Evolutionary conservation across 1,284 basidiomycete species (phyloP).

Genomic region (Rhodotorula sp.): DNA sequence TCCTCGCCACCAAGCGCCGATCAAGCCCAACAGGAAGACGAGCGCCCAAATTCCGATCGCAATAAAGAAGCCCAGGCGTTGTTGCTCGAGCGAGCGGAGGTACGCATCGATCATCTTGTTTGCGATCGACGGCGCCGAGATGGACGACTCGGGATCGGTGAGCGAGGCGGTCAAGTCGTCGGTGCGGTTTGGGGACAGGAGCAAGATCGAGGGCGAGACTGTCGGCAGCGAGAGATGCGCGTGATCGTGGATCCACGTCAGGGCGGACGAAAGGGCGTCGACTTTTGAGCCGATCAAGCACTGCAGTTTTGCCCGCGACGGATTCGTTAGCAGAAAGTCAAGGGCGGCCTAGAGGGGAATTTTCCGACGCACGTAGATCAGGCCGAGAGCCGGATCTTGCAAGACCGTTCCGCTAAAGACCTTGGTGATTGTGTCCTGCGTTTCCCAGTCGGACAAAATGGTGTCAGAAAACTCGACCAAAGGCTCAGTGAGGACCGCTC

Average conservation of each 20-base stretch:
- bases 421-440: slow-evolving; percentile 61
- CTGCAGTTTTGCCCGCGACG: slow-evolving; percentile 43
- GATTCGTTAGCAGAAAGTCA: not conserved
- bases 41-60: slow-evolving; percentile 77
- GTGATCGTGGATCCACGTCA: slow-evolving; percentile 81
- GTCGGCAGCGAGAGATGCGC: slow-evolving; percentile 67
- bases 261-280: slow-evolving; percentile 74
- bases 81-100: slow-evolving; percentile 67
- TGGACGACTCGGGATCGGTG: slow-evolving; percentile 27
- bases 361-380: slow-evolving; percentile 55
- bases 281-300: slow-evolving; percentile 91
- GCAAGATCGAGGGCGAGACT: slow-evolving; percentile 66
- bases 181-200: slow-evolving; percentile 32
- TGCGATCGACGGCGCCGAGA: slow-evolving; percentile 54
- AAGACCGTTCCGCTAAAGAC: slow-evolving; percentile 82
- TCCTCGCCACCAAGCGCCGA: slow-evolving; percentile 60
- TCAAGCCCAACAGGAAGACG: slow-evolving; percentile 69
- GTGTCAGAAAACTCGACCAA: no score
- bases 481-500: not conserved
- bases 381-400: slow-evolving; percentile 69
- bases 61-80: slow-evolving; percentile 75
- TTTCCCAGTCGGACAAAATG: no score
- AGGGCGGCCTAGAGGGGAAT: slow-evolving; percentile 2
- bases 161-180: slow-evolving; percentile 30
- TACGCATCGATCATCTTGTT: slow-evolving; percentile 72